phyloP scores from a whole-genome alignment of 257 asterid genomes.

The Coffea canephora region DNA sequence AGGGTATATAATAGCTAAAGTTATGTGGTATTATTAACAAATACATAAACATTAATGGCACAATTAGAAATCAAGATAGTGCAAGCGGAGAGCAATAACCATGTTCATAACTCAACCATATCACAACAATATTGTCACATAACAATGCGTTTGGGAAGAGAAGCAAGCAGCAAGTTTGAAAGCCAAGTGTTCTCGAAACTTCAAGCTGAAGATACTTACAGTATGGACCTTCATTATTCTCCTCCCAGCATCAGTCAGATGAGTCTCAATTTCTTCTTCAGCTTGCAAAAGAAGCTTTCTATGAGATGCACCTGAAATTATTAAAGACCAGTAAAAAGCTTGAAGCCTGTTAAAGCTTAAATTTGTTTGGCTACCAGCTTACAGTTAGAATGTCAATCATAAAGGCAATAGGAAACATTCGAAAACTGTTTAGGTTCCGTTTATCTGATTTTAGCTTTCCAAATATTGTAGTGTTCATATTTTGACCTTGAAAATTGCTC shows the following conservation, averaged over 20 bases:
- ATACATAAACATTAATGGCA: not conserved
- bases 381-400: not conserved
- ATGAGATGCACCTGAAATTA: conserved; percentile 53
- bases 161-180: not conserved
- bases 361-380: not conserved
- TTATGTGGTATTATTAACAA: not conserved
- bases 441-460: not conserved
- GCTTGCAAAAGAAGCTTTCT: conserved; percentile 52
- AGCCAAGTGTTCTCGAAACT: conserved; percentile 3
- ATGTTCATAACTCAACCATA: not conserved
- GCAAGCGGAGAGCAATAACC: not conserved
- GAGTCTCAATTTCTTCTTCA: conserved; percentile 62
- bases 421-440: not conserved
- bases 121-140: not conserved
- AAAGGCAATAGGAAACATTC: not conserved
- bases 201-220: conserved; percentile 44
- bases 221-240: conserved; percentile 60
- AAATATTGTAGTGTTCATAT: not conserved
- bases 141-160: not conserved
- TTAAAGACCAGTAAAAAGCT: conserved; percentile 15
- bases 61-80: not conserved
- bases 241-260: conserved; percentile 65
- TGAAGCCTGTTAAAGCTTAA: not conserved
- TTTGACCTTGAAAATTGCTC: conserved; percentile 3
- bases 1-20: not conserved